phyloP scores from a whole-genome alignment of 1,284 basidiomycete genomes.

The Dichomitus squalens region DNA sequence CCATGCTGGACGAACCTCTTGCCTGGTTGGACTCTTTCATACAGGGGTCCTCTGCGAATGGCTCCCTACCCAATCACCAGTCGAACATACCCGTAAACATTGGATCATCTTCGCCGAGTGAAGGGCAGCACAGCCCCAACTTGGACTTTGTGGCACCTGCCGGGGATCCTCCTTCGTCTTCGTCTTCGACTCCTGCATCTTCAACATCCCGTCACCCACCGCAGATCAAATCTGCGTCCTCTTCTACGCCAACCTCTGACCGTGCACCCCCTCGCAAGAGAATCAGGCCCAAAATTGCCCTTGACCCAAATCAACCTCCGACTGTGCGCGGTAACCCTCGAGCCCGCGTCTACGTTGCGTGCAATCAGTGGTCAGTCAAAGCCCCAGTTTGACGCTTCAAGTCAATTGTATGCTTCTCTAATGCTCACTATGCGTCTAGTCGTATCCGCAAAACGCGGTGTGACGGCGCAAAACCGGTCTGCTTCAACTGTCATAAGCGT shows the following conservation, averaged over 20 bases:
- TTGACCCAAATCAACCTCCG: constrained; percentile 68
- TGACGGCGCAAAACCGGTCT: constrained; percentile 73
- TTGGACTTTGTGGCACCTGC: not conserved
- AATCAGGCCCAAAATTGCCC: constrained; percentile 48
- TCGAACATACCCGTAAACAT: too few relatives aligned
- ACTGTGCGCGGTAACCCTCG: constrained; percentile 73
- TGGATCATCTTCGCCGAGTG: not conserved
- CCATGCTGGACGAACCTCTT: constrained; percentile 1
- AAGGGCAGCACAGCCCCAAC: not conserved
- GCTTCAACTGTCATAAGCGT: constrained; percentile 66
- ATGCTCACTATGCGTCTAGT: constrained; percentile 41
- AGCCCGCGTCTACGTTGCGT: constrained; percentile 74
- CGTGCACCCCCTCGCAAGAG: constrained; percentile 8
- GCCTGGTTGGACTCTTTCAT: constrained; percentile 7
- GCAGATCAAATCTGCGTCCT: not conserved
- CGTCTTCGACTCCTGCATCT: not conserved
- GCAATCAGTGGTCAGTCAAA: constrained; percentile 60
- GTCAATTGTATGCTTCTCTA: not conserved
- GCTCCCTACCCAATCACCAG: not conserved
- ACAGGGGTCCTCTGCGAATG: not conserved
- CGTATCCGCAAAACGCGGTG: constrained; percentile 77
- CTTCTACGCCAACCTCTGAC: not conserved
- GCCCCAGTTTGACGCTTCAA: too few relatives aligned
- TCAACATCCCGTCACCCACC: not conserved
- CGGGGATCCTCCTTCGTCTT: not conserved